Base-by-base conservation (phyloP, 495 filamentous ascomycete genomes). In the Annulohypoxylon bovei region DNA sequence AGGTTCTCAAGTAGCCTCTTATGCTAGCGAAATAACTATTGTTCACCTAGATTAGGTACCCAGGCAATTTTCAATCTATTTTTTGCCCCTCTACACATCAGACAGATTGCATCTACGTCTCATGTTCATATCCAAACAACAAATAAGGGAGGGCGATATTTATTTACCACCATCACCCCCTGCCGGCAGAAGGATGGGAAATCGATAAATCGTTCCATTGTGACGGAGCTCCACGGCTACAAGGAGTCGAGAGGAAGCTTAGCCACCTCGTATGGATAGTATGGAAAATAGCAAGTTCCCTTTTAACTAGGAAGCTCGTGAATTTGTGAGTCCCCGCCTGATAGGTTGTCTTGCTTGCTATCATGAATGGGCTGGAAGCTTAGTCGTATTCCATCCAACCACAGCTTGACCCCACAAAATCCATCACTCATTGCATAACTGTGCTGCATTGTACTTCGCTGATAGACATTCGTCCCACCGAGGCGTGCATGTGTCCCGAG, bases 371-470 rank as follows among this genome's bases (percentile, higher is more conserved):
- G 68, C 67, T 57, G 67, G 65, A 60, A 20, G 35, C 6, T 35
- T n/a, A 16, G 23, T 77, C 81, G 80, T 83, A 83, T 81, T 73
- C 56, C 54, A 73, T 80, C 81, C 81, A 83, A 83, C 79, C 80
- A 81, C 76, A 76, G 60, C 44, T 42, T 65, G 55, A 62, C 46
- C 27, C 56, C 53, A 55, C 64, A 64, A 68, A 65, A 53, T n/a
- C 30, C 59, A 53, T 60, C 23, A 37, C 35, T 47, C 30, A 40
- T 30, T 57, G 46, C 33, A 53, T 57, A 57, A 50, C 49, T 50
- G 37, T 67, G n/a, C 53, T 72, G 69, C 69, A 67, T 44, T 58
- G 58, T 67, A 61, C 35, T 40, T 57, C 22, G 20, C 42, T 67
- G 53, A 63, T 67, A 49, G 44, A 60, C 54, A 20, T 60, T 59